These are phyloP conservation scores for Pyricularia grisea DNA, from an alignment of 2,329 filamentous ascomycete species.

Conservation along the genomic window DNA sequence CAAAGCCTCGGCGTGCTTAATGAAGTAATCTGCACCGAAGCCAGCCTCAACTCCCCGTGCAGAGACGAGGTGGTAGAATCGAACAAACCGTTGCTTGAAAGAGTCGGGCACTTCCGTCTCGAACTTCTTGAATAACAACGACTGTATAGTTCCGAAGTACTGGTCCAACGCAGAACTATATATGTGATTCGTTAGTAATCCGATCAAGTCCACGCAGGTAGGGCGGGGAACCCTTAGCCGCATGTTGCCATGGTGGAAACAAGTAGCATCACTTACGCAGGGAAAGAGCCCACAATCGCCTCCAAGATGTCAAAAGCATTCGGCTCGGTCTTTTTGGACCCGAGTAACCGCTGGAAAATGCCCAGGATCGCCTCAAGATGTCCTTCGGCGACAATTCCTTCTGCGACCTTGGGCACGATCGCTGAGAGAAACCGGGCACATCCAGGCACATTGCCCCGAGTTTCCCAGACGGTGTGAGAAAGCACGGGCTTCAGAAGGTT, in stretches of 20 bases:
- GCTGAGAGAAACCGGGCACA: constrained; percentile 76
- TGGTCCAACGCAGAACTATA: constrained; percentile 54
- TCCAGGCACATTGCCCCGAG: constrained; percentile 85
- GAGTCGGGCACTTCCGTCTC: constrained; percentile 63
- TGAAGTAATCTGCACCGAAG: constrained; percentile 89
- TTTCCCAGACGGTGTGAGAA: constrained; percentile 79
- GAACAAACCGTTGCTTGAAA: constrained; percentile 78
- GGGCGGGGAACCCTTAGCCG: no score
- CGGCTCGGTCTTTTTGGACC: constrained; percentile 72
- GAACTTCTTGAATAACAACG: constrained; percentile 71
- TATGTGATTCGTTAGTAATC: constrained; percentile 7
- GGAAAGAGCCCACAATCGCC: constrained; percentile 62
- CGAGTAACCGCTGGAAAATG: constrained; percentile 87
- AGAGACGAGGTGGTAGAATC: constrained; percentile 89
- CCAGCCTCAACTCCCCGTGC: constrained; percentile 64
- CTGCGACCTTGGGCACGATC: constrained; percentile 68
- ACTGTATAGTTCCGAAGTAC: constrained; percentile 73
- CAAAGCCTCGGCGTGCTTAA: constrained; percentile 71
- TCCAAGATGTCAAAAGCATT: constrained; percentile 89
- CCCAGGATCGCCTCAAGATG: constrained; percentile 84
- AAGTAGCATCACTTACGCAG: constrained; percentile 43
- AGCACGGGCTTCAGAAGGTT: constrained; percentile 70
- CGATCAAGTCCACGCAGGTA: background rate
- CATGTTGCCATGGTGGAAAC: background rate
- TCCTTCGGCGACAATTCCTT: constrained; percentile 65